A percentile compares a stretch with the other conserved stretches of the same genome.
Evolutionary conservation across 75 land plant species (phyloP).

Genomic region (Pinus taeda): DNA sequence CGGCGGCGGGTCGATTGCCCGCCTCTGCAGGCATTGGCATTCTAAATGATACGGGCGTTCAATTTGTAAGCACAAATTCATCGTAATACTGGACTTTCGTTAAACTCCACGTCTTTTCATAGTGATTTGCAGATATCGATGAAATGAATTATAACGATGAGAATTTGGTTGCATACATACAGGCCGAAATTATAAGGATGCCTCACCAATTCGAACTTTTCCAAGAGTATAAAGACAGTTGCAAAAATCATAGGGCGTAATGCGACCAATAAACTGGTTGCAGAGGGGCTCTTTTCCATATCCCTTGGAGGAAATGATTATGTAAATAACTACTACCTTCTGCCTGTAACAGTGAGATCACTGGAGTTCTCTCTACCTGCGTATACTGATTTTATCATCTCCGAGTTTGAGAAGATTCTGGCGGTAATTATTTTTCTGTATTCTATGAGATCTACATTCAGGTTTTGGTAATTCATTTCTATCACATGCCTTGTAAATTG

Average conservation of each 20-base stretch:
- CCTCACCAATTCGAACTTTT: slow-evolving; percentile 49
- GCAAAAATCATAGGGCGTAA: slow-evolving; percentile 33
- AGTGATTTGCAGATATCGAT: too few species aligned
- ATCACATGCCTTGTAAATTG: too few species aligned
- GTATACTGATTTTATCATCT: slow-evolving; percentile 31
- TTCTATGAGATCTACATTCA: too few species aligned
- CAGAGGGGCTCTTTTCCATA: slow-evolving; percentile 33
- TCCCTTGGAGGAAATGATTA: slow-evolving; percentile 71
- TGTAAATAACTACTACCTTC: slow-evolving; percentile 75
- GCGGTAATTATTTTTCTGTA: slow-evolving; percentile 25
- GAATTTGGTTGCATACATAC: neutral
- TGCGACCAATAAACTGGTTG: slow-evolving; percentile 26
- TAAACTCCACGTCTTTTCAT: too few species aligned
- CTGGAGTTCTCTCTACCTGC: slow-evolving; percentile 47
- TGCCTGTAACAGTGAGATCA: slow-evolving; percentile 43
- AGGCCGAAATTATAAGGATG: slow-evolving; percentile 58
- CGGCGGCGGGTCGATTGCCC: too few species aligned
- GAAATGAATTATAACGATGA: neutral
- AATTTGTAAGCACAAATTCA: slow-evolving; percentile 32
- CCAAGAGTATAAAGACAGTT: slow-evolving; percentile 36
- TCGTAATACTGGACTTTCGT: too few species aligned
- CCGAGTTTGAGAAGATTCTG: slow-evolving; percentile 37
- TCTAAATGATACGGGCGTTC: slow-evolving; percentile 47
- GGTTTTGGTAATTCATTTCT: too few species aligned
- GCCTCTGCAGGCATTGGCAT: slow-evolving; percentile 60